Evolutionary conservation across 495 filamentous ascomycete genomes (phyloP), one percentile per base, ranked within the genome.

Genomic region (Aeminium ludgeri): DNA sequence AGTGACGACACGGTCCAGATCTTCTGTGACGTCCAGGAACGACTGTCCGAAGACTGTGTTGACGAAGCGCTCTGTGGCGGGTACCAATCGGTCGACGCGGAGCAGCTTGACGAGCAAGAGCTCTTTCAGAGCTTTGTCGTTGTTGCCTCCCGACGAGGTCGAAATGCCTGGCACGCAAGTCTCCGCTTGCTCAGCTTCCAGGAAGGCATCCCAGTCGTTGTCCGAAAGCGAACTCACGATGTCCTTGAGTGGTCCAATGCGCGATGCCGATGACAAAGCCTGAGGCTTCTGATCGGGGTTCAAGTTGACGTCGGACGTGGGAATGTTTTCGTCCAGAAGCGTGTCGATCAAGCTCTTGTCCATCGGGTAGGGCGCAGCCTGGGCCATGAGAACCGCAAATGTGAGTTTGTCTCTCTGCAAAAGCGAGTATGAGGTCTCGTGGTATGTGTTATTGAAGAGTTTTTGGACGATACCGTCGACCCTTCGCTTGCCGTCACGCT

Each of bases 321-420:
- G 70, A 20, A 87, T 57, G 33, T 72, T 70, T 41, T 80, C 69
- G 55, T 93, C 89, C 3, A 96, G 67, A 30, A 96, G 81, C 13
- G 70, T 66, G 50, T 95, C 89, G 47, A 97, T 74, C 33, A 96
- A 67, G 11, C 66, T 63, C 58, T 83, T 86, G 56, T 96, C 86
- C 81, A 94, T 92, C 50, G 82, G 72, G 64, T 84, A 94, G 5
- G 89, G 86, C 23, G 86, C 78, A 20, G 86, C 89, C 59, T 94
- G 87, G 11, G 86, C 86, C 39, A 99, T 75, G 34, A 99, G 75
- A 66, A 99, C 86, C n/a, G 87, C 91, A 23, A 99, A 64, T 1
- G 86, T 93, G 40, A 95, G 74, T 17, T 83, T 79, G 55, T 99
- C 89, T 56, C 86, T 93, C 55, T 99, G 89, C 38, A 96, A 65